Base-by-base conservation (phyloP, 140 eudicot genomes). In the Anethum foeniculum region DNA sequence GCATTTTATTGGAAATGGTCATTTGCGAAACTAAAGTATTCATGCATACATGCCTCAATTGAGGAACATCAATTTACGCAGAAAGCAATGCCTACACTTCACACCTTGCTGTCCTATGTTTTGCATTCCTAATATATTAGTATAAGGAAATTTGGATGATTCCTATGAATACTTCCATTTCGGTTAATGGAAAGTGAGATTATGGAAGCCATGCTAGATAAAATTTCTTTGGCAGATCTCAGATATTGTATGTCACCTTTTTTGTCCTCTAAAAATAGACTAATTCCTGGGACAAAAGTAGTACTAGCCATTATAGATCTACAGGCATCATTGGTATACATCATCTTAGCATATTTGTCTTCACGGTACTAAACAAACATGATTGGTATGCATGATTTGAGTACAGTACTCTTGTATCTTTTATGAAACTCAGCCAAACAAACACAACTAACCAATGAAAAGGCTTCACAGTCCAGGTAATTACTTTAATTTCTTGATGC, bases 401-500 rank as follows among this genome's bases (percentile, higher is more conserved):
- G 51, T 39, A 8, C 77, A 72, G 36, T 23, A 73, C 54, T 73
- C 56, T 2, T n/a, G 9, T 8, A 60, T 60, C 68, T 21, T 54
- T 5, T 8, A 60, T 41, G 51, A 73, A 72, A 28, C 47, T 34
- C n/a, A 14, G 21, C 52, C 36, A 43, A 12, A 43, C 23, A 11
- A n/a, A 43, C 23, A 74, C 48, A 74, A 74, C n/a, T 21, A 25
- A 73, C 23, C 58, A 44, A n/a, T 13, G 49, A 25, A 25, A 76
- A 49, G 67, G 46, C 23, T 49, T 76, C 15, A 23, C 27, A 38
- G 11, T 49, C 41, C 68, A 0, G 80, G 52, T 47, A 52, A 27
- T 6, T 51, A 43, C 44, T 62, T 60, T 41, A n/a, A 23, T 7
- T 77, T 79, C 39, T 79, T 82, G 84, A 80, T 76, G 84, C 93